Evolutionary conservation across 2,329 filamentous ascomycete species (phyloP).

Genomic region (Ilyonectria robusta): DNA sequence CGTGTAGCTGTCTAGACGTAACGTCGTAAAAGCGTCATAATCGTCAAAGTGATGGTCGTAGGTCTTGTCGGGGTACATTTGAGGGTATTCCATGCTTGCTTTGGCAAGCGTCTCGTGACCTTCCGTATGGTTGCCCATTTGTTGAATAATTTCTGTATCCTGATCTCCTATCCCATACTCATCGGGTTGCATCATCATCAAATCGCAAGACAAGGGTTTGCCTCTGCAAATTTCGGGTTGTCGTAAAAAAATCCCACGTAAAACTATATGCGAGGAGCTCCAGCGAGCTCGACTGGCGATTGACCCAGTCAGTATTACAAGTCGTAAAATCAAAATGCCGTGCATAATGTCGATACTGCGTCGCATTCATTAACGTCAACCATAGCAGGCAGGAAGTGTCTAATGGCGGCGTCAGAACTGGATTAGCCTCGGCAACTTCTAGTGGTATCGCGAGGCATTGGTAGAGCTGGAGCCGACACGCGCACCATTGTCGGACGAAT

Average conservation of each 20-base stretch:
- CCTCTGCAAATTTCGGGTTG: constrained; percentile 27
- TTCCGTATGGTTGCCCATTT: constrained; percentile 59
- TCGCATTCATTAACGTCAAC: constrained; percentile 47
- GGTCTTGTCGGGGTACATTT: constrained; percentile 52
- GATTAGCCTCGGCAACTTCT: constrained; percentile 29
- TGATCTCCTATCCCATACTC: constrained; percentile 57
- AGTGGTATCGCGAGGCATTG: constrained; percentile 56
- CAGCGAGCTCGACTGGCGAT: constrained; percentile 37
- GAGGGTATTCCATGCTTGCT: constrained; percentile 49
- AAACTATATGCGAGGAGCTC: constrained; percentile 49
- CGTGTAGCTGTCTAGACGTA: constrained; percentile 62
- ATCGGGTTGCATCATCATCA: constrained; percentile 58
- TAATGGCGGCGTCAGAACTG: constrained; percentile 23
- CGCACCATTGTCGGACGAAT: constrained; percentile 60
- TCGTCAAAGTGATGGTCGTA: constrained; percentile 59
- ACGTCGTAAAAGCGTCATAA: constrained; percentile 63
- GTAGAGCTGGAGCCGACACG: constrained; percentile 55
- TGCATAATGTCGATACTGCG: constrained; percentile 45
- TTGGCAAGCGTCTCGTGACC: constrained; percentile 51
- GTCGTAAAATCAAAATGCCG: constrained; percentile 53
- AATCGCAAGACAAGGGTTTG: constrained; percentile 38
- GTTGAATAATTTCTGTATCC: constrained; percentile 58
- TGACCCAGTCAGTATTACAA: constrained; percentile 55
- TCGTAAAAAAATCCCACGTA: constrained; percentile 50
- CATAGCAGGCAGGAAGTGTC: constrained; percentile 29